Evolutionary conservation across 2,329 filamentous ascomycete species (phyloP).

Genomic region (Neoascochyta sp.): DNA sequence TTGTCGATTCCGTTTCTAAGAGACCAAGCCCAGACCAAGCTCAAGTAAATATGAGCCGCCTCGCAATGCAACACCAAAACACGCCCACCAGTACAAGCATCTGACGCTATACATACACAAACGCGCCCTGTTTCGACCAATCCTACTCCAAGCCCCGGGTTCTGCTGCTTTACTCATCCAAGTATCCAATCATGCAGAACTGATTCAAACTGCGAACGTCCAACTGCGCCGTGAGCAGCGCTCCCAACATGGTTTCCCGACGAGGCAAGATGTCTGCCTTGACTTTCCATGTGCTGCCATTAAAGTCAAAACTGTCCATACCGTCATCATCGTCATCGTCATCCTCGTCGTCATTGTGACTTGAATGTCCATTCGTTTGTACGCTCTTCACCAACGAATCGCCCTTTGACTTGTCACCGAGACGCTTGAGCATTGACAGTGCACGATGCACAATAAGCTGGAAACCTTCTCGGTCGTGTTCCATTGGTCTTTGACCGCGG

Average conservation of each 20-base stretch:
- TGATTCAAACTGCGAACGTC: constrained; percentile 45
- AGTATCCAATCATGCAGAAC: constrained; percentile 38
- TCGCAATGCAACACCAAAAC: constrained; percentile 5
- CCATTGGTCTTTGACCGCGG: constrained; percentile 32
- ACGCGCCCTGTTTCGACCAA: constrained; percentile 5
- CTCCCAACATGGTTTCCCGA: constrained; percentile 45
- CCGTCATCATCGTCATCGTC: constrained; percentile 28
- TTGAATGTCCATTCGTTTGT: constrained; percentile 24
- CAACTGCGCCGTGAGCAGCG: constrained; percentile 43
- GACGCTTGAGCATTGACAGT: constrained; percentile 45
- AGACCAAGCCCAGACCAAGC: constrained; percentile 2
- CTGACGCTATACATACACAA: constrained; percentile 7
- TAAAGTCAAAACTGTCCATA: constrained; percentile 33
- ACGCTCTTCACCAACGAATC: constrained; percentile 31
- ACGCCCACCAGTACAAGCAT: constrained; percentile 8
- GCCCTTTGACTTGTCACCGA: constrained; percentile 44
- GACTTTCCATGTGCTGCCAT: constrained; percentile 33
- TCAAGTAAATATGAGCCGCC: constrained; percentile 1
- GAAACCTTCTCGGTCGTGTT: constrained; percentile 35
- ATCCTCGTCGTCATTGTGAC: constrained; percentile 22
- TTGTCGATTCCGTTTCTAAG: constrained; percentile 5
- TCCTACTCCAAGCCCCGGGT: constrained; percentile 3
- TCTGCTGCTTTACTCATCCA: constrained; percentile 33
- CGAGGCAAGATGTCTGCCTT: constrained; percentile 45
- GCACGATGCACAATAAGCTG: constrained; percentile 45